These are phyloP conservation scores for Microbotryum intermedium DNA, from an alignment of 1,284 basidiomycete genomes.

Conservation along the genomic window DNA sequence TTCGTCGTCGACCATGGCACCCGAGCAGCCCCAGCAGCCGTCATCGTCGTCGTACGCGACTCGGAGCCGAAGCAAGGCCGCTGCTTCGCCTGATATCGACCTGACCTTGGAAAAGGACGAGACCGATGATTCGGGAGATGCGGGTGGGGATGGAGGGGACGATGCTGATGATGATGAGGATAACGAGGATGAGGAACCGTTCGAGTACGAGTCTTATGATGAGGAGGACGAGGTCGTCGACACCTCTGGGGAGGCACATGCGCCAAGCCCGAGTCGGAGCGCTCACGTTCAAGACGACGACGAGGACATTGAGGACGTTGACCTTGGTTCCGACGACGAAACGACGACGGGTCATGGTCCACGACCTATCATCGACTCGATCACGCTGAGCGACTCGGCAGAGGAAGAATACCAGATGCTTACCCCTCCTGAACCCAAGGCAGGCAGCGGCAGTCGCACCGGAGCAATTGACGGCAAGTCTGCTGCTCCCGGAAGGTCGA, in stretches of 20 bases:
- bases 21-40: too few species aligned
- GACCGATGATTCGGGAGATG: background rate
- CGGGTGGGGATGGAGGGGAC: background rate
- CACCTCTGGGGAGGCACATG: background rate
- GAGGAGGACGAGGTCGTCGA: background rate
- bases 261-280: background rate
- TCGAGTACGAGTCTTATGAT: conserved; percentile 18
- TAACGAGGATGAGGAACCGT: conserved; percentile 8
- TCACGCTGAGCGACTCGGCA: conserved; percentile 2
- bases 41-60: too few species aligned
- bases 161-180: conserved; percentile 4
- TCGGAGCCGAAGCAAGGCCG: too few species aligned
- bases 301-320: background rate
- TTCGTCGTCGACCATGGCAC: too few species aligned
- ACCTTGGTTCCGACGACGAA: background rate
- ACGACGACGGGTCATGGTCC: background rate
- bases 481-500: background rate
- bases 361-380: background rate
- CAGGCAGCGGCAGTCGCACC: too few species aligned
- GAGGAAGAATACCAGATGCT: background rate
- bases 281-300: background rate
- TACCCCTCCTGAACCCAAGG: conserved; percentile 5
- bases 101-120: background rate
- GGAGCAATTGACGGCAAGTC: too few species aligned
- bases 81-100: too few species aligned